Base-by-base conservation (phyloP, 2,329 filamentous ascomycete genomes). In the Diaporthe sp. region DNA sequence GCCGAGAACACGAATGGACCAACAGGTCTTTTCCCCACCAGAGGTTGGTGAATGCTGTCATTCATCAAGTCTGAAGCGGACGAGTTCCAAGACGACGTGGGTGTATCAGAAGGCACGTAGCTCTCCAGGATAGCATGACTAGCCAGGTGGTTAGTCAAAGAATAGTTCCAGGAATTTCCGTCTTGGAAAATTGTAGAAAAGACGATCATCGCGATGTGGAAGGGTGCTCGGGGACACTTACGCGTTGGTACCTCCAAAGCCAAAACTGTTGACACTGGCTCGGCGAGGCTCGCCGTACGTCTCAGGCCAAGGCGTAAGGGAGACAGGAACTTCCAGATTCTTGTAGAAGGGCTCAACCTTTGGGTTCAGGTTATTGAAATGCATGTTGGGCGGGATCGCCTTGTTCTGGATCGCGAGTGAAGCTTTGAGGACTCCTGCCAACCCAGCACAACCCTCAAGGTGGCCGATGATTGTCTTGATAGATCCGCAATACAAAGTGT, bases 261-360 rank as follows among this genome's bases (percentile, higher is more conserved):
- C 81, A 70, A 82, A 83, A 28, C 75, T 77, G 74, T 81, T 82
- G 45, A 83, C 76, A 61, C 74, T 77, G 25, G 76, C 79, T 35
- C 81, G 74, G 6, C 78, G 76, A 9, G 76, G 70, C 25, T 15
- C 13, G 12, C 73, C 75, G 9, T 40, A 35, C 19, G 71, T 52
- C 72, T 74, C 74, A 5, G 50, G 50, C 12, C 61, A 72, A 1
- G 73, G 57, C 68, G 69, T 4, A 12, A 12, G 19, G 17, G 17
- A 35, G 2, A 70, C 71, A 10, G 76, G 75, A 17, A 77, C 55
- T 45, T 71, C n/a, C 0, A 79, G 54, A 22, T 71, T 55, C 73
- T 61, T 71, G n/a, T 70, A 73, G 28, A 77, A 75, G 17, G 38
- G 60, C 30, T 58, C 47, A 28, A 79, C 73, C n/a, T 73, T 73